Conservation (phyloP, 495 filamentous ascomycete genomes). For the Neurospora sp. region DNA sequence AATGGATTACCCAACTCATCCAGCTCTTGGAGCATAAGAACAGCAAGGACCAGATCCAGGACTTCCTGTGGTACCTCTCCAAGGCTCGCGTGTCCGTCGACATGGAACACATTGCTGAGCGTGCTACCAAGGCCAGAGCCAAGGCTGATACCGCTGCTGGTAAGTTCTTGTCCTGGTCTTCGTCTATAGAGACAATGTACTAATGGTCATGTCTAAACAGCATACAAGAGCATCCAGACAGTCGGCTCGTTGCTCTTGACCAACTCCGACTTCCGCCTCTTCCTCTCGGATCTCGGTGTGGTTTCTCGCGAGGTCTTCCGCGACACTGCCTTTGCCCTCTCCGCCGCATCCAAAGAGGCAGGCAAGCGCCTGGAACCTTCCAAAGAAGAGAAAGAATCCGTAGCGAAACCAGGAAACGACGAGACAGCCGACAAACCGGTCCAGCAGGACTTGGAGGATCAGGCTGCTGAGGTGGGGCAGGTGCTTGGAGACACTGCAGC, state of each 20-base stretch:
- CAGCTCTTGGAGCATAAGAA: conserved; percentile 75
- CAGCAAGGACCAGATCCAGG: conserved; percentile 72
- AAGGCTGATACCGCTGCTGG: conserved; percentile 72
- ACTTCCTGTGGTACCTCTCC: conserved; percentile 78
- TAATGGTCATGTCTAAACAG: conserved; percentile 28
- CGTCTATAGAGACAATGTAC: no score
- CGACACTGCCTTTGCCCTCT: conserved; percentile 72
- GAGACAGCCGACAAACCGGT: conserved; percentile 36
- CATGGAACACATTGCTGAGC: conserved; percentile 49
- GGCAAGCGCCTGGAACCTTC: conserved; percentile 63
- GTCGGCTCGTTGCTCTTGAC: conserved; percentile 75
- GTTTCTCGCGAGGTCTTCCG: conserved; percentile 78
- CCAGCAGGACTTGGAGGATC: conserved; percentile 48
- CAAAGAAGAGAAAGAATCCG: conserved; percentile 42
- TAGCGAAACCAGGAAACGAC: conserved; percentile 50
- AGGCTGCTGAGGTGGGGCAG: conserved; percentile 52
- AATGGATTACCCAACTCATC: conserved; percentile 65
- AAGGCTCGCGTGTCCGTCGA: conserved; percentile 64
- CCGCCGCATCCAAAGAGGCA: conserved; percentile 59
- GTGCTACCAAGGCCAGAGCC: conserved; percentile 53
- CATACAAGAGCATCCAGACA: conserved; percentile 73
- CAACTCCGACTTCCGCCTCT: conserved; percentile 82
- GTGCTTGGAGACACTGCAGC: conserved; percentile 52
- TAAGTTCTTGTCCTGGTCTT: conserved; percentile 20
- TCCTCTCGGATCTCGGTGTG: conserved; percentile 71